Conservation (phyloP, 192 early-diverging fungal genomes). For the Funneliformis mosseae region DNA sequence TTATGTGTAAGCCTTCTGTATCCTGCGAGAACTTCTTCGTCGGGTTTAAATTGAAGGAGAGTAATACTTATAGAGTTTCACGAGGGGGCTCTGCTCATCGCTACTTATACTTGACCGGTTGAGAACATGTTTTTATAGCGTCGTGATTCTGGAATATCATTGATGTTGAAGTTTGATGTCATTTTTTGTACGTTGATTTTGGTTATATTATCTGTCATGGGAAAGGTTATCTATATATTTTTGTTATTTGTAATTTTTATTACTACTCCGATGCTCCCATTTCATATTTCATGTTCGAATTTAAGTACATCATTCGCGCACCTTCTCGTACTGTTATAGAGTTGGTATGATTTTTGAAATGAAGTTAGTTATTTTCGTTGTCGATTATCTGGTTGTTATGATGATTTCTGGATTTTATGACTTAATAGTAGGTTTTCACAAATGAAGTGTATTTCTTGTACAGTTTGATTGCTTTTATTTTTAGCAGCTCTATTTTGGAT, state of each 20-base stretch:
- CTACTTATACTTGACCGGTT: not conserved
- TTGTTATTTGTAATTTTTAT: not conserved
- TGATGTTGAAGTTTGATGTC: not conserved
- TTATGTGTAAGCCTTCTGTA: no score
- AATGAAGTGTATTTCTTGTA: no score
- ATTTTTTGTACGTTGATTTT: not conserved
- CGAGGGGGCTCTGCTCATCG: not conserved
- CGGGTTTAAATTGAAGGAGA: no score
- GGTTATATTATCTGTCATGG: not conserved
- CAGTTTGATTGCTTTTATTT: not conserved
- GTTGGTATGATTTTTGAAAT: constrained; percentile 7
- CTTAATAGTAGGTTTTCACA: no score
- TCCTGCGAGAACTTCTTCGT: no score
- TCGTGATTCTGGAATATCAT: not conserved
- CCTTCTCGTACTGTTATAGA: not conserved
- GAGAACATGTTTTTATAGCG: not conserved
- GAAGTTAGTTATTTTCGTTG: not conserved
- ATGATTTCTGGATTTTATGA: no score
- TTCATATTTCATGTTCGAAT: not conserved
- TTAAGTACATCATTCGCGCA: no score
- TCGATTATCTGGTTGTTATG: no score
- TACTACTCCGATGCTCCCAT: not conserved
- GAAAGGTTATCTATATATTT: not conserved
- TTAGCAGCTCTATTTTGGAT: not conserved
- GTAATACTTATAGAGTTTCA: not conserved